These are phyloP conservation scores for Loxodes magnus DNA, from an alignment of 73 alveolate genomes.

Conservation along the genomic window DNA sequence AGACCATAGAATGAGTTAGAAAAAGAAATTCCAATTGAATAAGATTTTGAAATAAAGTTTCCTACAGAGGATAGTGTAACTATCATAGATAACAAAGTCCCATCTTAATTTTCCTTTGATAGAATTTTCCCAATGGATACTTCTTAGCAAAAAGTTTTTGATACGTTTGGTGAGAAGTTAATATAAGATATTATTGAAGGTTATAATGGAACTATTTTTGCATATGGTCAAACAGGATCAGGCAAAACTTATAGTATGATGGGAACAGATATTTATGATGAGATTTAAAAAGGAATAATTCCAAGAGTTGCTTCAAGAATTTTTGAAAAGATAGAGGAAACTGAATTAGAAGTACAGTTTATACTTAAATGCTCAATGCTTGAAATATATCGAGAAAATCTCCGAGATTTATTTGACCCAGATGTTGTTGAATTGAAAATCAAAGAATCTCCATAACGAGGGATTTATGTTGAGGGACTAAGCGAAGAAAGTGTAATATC, in stretches of 20 bases:
- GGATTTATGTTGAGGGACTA: constrained; percentile 90
- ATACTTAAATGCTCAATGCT: constrained; percentile 57
- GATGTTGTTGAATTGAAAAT: constrained; percentile 39
- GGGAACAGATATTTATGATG: constrained; percentile 56
- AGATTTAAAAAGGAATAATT: constrained; percentile 58
- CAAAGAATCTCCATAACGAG: constrained; percentile 90
- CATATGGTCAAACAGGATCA: constrained; percentile 65
- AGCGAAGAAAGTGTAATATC: constrained; percentile 92
- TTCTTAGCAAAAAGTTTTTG: constrained; percentile 19
- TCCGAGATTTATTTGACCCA: constrained; percentile 25
- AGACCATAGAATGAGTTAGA: too few species aligned
- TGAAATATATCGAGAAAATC: constrained; percentile 63
- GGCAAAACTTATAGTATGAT: constrained; percentile 34
- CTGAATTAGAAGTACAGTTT: constrained; percentile 26
- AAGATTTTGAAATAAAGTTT: too few species aligned
- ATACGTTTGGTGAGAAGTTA: constrained; percentile 11
- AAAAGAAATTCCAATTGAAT: too few species aligned
- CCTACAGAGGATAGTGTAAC: too few species aligned
- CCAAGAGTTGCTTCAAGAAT: constrained; percentile 63
- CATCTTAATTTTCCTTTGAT: constrained; percentile 12
- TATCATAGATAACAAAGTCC: too few species aligned
- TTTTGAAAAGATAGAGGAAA: constrained; percentile 6
- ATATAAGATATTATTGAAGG: constrained; percentile 31
- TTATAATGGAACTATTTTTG: constrained; percentile 45
- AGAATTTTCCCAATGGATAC: constrained; percentile 18